Evolutionary conservation across 805 yeast species (phyloP).

Genomic region (Candida oleophila): DNA sequence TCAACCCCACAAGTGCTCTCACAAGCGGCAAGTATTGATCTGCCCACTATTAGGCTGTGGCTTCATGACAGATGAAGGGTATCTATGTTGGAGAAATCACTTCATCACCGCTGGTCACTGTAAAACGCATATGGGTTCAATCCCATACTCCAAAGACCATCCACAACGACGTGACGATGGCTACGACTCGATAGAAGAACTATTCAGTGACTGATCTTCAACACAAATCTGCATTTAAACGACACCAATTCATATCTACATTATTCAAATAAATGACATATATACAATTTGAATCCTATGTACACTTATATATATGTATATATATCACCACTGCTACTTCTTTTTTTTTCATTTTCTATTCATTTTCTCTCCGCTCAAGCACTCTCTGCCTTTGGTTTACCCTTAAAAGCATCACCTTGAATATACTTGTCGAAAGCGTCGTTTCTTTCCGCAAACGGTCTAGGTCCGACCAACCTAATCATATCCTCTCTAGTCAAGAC

Average conservation of each 20-base stretch:
- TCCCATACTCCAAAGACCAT: not conserved
- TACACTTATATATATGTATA: not conserved
- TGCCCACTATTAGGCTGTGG: slow-evolving; percentile 44
- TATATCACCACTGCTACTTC: not conserved
- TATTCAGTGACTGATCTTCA: slow-evolving; percentile 12
- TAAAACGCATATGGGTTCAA: slow-evolving; percentile 8
- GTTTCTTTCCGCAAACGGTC: slow-evolving; percentile 76
- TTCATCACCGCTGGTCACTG: slow-evolving; percentile 19
- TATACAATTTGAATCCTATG: not conserved
- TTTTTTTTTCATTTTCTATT: not conserved
- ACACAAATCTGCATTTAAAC: not conserved
- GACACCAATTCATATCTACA: no score
- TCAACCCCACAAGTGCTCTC: slow-evolving; percentile 25
- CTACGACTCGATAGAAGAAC: slow-evolving; percentile 19
- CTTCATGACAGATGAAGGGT: slow-evolving; percentile 34
- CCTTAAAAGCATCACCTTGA: slow-evolving; percentile 48
- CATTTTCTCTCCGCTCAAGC: not conserved
- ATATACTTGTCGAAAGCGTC: slow-evolving; percentile 90
- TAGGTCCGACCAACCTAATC: slow-evolving; percentile 70
- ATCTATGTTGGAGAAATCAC: slow-evolving; percentile 28
- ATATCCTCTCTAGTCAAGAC: slow-evolving; percentile 81
- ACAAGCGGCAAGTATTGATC: slow-evolving; percentile 27
- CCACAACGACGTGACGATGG: slow-evolving; percentile 5
- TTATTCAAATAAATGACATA: not conserved
- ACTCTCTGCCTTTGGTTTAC: slow-evolving; percentile 12